Evolutionary conservation across 306 rosid genomes (phyloP), one percentile per base, ranked within the genome.

Genomic region (Geum urbanum): DNA sequence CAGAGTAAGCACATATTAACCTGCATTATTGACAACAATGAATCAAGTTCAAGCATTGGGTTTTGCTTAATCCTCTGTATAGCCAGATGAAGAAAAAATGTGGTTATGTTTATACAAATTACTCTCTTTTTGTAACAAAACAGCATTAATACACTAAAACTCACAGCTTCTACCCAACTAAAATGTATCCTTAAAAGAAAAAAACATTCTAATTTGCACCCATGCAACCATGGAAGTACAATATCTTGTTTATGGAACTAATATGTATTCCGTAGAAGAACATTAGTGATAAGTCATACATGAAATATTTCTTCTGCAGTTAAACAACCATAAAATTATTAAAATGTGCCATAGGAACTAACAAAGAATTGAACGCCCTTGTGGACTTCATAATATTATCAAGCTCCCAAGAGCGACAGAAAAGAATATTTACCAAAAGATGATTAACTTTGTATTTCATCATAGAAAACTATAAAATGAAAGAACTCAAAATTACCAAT

Each of bases 401-500:
- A 48, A 32, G 57, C 45, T 47, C 46, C 44, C 8, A 12, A 24
- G 7, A 66, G 50, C 57, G 5, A 24, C 7, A 15, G 44, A 24
- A 66, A 2, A 37, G 45, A 39, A 35, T 13, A 12, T 12, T 20
- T 39, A 49, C 39, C 11, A 3, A 72, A 72, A n/a, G 11, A 62
- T 16, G 67, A n/a, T 24, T 7, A 35, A n/a, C 5, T 6, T n/a
- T 32, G 12, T 9, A 6, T 49, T 39, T 7, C 1, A 2, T 9
- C 4, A 24, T 7, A 18, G 5, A 35, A 2, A 60, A 37, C 10
- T 9, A 2, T 9, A 6, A 19, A n/a, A 45, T 18, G 0, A 2
- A 5, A 64, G 48, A 64, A 64, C 48, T 37, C 32, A 27, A 60
- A 69, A 62, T 66, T 82, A 86, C 95, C 91, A 59, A 45, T 62